These are phyloP conservation scores for Amoeboaphelidium occidentale DNA, from an alignment of 371 early-diverging fungal genomes.

Conservation along the genomic window DNA sequence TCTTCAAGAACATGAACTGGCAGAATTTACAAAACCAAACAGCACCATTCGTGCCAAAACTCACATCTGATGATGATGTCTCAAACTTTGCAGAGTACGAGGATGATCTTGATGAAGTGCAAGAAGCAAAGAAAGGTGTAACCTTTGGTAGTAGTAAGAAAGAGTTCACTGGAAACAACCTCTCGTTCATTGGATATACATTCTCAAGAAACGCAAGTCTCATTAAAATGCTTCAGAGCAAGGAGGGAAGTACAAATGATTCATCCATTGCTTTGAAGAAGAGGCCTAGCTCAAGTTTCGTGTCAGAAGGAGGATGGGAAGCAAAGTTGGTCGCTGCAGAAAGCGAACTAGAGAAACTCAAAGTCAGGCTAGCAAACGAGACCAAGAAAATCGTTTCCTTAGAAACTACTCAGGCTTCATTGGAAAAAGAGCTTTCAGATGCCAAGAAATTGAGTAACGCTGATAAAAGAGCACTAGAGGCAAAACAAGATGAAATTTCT, in stretches of 20 bases:
- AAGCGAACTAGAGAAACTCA: background rate
- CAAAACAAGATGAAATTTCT: background rate
- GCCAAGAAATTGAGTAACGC: background rate
- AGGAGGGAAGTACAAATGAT: no score
- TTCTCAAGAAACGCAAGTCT: conserved; percentile 2
- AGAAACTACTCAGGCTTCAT: background rate
- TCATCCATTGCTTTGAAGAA: no score
- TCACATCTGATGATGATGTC: conserved; percentile 6
- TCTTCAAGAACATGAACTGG: conserved; percentile 16
- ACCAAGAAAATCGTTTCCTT: background rate
- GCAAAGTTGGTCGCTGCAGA: background rate
- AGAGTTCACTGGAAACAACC: conserved; percentile 1
- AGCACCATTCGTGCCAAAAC: conserved; percentile 11
- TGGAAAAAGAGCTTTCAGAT: background rate
- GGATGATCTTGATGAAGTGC: background rate
- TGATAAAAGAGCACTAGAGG: conserved; percentile 1
- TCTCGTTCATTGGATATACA: conserved; percentile 15
- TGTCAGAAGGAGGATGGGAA: background rate
- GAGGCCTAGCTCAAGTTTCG: no score
- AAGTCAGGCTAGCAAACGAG: background rate
- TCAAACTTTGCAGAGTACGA: conserved; percentile 8
- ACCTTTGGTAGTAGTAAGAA: conserved; percentile 1
- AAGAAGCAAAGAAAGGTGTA: background rate
- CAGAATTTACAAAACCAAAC: conserved; percentile 4
- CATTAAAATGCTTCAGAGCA: no score